These are phyloP conservation scores for Pseudogymnoascus sp. DNA, from an alignment of 2,329 filamentous ascomycete genomes.

Conservation along the genomic window DNA sequence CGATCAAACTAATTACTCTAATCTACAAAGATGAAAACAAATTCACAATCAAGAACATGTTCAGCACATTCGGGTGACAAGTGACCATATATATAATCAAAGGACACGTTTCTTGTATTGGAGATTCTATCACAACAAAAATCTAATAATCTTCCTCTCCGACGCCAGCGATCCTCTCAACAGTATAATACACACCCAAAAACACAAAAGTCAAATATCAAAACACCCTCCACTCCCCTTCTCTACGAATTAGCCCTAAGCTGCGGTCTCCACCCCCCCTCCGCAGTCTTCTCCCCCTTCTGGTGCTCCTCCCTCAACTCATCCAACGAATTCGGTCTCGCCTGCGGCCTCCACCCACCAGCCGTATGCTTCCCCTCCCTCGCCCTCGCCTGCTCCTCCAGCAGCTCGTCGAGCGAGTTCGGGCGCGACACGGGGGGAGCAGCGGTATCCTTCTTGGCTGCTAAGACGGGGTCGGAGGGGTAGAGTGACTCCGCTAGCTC, in stretches of 20 bases:
- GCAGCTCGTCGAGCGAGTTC: not conserved
- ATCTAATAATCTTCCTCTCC: not conserved
- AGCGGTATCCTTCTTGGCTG: not conserved
- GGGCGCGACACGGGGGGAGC: not conserved
- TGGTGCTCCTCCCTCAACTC: not conserved
- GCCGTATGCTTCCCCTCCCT: not conserved
- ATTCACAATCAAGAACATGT: not conserved
- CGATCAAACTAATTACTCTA: conserved; percentile 4
- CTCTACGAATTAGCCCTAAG: not conserved
- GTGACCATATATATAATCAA: not conserved
- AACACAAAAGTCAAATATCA: not conserved
- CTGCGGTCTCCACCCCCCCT: conserved; percentile 3
- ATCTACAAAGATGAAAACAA: not conserved
- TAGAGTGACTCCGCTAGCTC: not conserved
- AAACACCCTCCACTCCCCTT: not conserved
- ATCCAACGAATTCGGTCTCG: not conserved
- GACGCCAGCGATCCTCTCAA: not conserved
- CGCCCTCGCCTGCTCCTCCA: conserved; percentile 1
- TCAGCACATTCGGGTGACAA: not conserved
- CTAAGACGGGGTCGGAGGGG: not conserved
- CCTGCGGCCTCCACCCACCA: not conserved
- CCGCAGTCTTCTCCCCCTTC: not conserved
- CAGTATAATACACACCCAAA: conserved; percentile 2
- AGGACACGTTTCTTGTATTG: not conserved
- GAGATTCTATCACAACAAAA: not conserved